Evolutionary conservation across 129 eudicot genomes (phyloP).

Genomic region (Flaveria sonorensis): DNA sequence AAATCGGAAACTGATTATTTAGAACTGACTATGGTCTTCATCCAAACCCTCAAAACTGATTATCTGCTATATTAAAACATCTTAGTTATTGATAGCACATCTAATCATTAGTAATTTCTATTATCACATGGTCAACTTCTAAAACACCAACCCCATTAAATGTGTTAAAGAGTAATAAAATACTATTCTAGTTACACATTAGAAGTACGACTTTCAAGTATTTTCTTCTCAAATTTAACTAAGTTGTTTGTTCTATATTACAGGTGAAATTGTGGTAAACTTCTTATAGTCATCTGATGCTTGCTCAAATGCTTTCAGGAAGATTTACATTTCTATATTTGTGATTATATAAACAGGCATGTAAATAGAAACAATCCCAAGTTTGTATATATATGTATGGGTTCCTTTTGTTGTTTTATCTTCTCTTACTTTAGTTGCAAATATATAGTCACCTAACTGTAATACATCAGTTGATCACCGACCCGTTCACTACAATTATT

Average conservation of each 20-base stretch:
- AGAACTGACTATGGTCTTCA: neutral
- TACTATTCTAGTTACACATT: no score
- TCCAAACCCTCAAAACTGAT: neutral
- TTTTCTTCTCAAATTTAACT: neutral
- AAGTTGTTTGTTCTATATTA: conserved; percentile 9
- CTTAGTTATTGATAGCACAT: neutral
- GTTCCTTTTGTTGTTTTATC: neutral
- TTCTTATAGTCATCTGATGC: neutral
- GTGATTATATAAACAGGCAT: conserved; percentile 7
- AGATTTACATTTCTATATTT: neutral
- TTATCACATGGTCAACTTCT: no score
- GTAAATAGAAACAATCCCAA: conserved; percentile 14
- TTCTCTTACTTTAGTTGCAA: conserved; percentile 12
- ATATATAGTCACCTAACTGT: neutral
- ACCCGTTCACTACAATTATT: no score
- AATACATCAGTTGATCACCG: no score
- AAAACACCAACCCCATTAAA: neutral
- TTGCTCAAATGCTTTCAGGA: conserved; percentile 16
- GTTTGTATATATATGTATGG: conserved; percentile 19
- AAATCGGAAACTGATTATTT: neutral
- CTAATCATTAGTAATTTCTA: no score
- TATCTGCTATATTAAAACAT: neutral
- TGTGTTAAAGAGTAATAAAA: no score
- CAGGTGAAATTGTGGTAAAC: conserved; percentile 33
- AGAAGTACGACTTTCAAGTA: neutral